These are phyloP conservation scores for Antrodiella citrinella DNA, from an alignment of 768 basidiomycete genomes.

Conservation along the genomic window DNA sequence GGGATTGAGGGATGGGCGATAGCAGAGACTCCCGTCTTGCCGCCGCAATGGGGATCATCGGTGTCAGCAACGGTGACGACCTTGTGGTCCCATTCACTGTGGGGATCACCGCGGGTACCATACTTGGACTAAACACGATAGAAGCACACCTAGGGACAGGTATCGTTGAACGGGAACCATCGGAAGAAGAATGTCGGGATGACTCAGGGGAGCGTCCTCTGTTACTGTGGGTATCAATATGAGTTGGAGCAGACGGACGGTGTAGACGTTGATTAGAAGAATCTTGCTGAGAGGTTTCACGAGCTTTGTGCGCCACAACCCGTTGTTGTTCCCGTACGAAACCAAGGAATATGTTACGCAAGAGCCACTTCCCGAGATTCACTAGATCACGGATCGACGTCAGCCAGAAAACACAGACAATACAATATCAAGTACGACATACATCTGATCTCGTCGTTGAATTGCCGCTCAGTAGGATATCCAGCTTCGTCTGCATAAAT, in stretches of 20 bases:
- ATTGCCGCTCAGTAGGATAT: slow-evolving; percentile 47
- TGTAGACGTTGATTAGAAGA: slow-evolving; percentile 14
- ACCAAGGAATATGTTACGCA: slow-evolving; percentile 75
- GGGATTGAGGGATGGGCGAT: slow-evolving; percentile 22
- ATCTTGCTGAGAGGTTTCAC: slow-evolving; percentile 14
- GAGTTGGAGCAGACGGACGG: slow-evolving; percentile 16
- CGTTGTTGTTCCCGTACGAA: slow-evolving; percentile 68
- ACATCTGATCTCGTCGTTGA: slow-evolving; percentile 79
- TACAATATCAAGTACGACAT: no score
- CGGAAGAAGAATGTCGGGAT: slow-evolving; percentile 24
- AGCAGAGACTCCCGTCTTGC: slow-evolving; percentile 15
- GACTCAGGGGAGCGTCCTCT: slow-evolving; percentile 11
- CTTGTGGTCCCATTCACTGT: slow-evolving; percentile 28
- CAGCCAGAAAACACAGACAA: no score
- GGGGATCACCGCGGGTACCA: slow-evolving; percentile 59
- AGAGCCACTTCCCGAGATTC: slow-evolving; percentile 87
- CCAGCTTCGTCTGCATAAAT: slow-evolving; percentile 91
- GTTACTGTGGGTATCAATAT: slow-evolving; percentile 23
- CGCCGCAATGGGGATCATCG: slow-evolving; percentile 39
- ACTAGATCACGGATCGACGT: no score
- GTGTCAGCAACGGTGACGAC: slow-evolving; percentile 36
- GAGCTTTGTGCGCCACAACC: slow-evolving; percentile 17
- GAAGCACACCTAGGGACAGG: slow-evolving; percentile 26
- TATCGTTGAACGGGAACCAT: slow-evolving; percentile 13
- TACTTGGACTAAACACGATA: slow-evolving; percentile 54